Evolutionary conservation across 1,139 yeast genomes (phyloP).

Genomic region (Taphrina confusa): DNA sequence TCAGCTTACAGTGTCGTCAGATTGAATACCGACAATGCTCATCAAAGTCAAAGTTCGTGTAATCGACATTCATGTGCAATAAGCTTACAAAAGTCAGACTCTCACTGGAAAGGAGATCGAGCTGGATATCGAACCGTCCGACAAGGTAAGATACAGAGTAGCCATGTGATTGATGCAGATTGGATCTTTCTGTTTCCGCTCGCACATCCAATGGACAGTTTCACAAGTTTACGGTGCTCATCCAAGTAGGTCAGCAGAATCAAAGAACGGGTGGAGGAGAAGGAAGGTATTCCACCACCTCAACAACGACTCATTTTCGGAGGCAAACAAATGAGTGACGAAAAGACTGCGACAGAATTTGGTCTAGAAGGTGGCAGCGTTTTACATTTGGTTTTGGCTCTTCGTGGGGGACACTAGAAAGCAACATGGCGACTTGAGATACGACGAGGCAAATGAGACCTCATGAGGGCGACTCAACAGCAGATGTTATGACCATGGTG

Average conservation of each 20-base stretch:
- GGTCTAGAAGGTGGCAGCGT: constrained; percentile 70
- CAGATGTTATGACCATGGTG: no score
- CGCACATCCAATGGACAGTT: background rate
- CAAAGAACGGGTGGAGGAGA: constrained; percentile 92
- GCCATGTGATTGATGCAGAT: no score
- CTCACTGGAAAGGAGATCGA: constrained; percentile 54
- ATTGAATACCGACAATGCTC: constrained; percentile 58
- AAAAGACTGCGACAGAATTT: constrained; percentile 65
- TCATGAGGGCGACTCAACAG: no score
- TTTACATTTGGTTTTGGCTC: constrained; percentile 81
- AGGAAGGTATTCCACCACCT: constrained; percentile 95
- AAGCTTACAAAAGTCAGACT: background rate
- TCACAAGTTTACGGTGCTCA: background rate
- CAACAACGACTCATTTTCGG: constrained; percentile 89
- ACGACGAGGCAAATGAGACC: no score
- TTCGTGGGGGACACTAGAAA: constrained; percentile 71
- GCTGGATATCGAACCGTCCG: constrained; percentile 74
- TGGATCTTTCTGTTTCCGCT: no score
- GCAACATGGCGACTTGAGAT: no score
- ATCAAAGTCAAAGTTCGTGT: constrained; percentile 74
- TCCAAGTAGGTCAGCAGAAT: constrained; percentile 61
- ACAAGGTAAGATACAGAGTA: constrained; percentile 56
- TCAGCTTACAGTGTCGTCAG: no score
- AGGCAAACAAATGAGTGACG: constrained; percentile 90
- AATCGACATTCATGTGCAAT: constrained; percentile 57